Evolutionary conservation across 495 filamentous ascomycete species (phyloP).

Genomic region (Glonium stellatum): DNA sequence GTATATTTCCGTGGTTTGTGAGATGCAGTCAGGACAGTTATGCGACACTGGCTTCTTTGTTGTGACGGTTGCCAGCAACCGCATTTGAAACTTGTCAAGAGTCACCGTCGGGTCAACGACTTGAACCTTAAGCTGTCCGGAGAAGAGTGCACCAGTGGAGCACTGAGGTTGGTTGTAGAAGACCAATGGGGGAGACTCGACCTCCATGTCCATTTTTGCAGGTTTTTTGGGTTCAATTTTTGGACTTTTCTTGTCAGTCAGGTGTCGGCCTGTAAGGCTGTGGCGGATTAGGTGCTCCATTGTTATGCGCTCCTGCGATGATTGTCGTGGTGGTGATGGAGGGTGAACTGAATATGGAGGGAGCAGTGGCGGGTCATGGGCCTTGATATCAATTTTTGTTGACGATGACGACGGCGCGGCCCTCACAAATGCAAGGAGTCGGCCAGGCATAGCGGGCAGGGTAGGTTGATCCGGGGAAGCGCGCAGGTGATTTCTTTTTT

Average conservation of each 20-base stretch:
- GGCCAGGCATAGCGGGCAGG: slow-evolving; percentile 26
- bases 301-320: slow-evolving; percentile 19
- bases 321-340: slow-evolving; percentile 2
- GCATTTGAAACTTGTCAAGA: slow-evolving; percentile 64
- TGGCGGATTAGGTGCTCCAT: slow-evolving; percentile 29
- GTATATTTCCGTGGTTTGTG: slow-evolving; percentile 61
- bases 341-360: slow-evolving; percentile 23
- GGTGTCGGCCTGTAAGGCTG: slow-evolving; percentile 17
- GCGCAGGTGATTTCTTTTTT: background rate
- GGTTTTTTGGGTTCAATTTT: slow-evolving; percentile 32
- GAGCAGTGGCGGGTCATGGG: slow-evolving; percentile 4
- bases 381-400: slow-evolving; percentile 9
- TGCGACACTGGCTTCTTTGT: slow-evolving; percentile 71
- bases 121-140: slow-evolving; percentile 69
- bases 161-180: slow-evolving; percentile 68
- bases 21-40: slow-evolving; percentile 70
- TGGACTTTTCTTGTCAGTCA: slow-evolving; percentile 27
- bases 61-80: slow-evolving; percentile 56
- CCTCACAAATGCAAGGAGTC: slow-evolving; percentile 16
- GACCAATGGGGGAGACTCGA: slow-evolving; percentile 78
- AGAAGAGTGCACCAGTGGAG: slow-evolving; percentile 82
- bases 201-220: slow-evolving; percentile 63
- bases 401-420: slow-evolving; percentile 13
- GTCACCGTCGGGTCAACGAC: slow-evolving; percentile 57
- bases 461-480: slow-evolving; percentile 19